phyloP scores from a whole-genome alignment of 2,329 filamentous ascomycete genomes.

The Pestalotiopsis sp. region DNA sequence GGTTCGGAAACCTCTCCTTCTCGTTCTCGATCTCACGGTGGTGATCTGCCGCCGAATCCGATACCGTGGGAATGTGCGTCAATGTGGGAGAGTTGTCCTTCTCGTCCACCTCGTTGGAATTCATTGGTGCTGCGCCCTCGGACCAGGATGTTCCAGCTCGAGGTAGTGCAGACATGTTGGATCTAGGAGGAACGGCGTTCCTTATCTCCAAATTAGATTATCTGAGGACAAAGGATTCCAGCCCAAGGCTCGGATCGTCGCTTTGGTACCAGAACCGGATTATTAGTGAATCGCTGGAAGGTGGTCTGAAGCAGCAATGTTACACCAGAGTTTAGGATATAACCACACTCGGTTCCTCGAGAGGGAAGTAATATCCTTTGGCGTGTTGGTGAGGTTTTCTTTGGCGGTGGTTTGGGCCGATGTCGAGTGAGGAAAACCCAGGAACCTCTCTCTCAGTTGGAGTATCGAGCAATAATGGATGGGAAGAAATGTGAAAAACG shows the following conservation, averaged over 20 bases:
- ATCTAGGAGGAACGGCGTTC: neutral
- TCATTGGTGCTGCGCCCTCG: neutral
- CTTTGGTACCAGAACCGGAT: neutral
- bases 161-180: neutral
- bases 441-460: neutral
- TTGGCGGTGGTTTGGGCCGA: neutral
- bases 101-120: neutral
- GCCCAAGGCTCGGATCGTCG: neutral
- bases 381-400: neutral
- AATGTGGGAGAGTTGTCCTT: slow-evolving; percentile 24
- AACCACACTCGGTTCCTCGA: neutral
- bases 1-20: neutral
- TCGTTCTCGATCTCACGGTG: slow-evolving; percentile 13
- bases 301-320: neutral
- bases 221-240: neutral
- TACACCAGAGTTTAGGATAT: neutral
- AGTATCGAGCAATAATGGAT: neutral
- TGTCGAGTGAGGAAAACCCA: neutral
- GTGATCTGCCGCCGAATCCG: slow-evolving; percentile 22
- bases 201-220: neutral
- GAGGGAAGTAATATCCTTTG: neutral
- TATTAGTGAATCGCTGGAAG: neutral
- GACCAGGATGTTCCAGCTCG: slow-evolving; percentile 1
- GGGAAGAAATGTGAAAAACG: neutral
- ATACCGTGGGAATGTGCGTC: slow-evolving; percentile 25